These are phyloP conservation scores for Metschnikowia cubensis DNA, from an alignment of 805 yeast genomes.

Conservation along the genomic window DNA sequence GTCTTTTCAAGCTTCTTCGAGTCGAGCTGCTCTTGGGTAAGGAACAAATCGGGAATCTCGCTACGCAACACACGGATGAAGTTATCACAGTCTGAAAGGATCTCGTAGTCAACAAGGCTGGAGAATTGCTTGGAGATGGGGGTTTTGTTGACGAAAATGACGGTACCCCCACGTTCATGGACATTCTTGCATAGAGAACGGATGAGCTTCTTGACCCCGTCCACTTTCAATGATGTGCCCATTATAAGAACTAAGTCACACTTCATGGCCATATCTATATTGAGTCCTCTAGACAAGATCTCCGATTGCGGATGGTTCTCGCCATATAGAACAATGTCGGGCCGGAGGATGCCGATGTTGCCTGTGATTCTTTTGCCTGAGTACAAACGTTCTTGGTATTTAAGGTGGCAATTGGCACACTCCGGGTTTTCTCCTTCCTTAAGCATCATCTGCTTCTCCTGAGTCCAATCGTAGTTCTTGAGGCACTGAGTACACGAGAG, in stretches of 20 bases:
- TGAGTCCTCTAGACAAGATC: constrained; percentile 65
- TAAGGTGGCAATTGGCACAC: constrained; percentile 64
- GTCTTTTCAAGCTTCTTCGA: constrained; percentile 34
- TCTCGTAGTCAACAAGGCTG: constrained; percentile 70
- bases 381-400: constrained; percentile 51
- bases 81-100: constrained; percentile 74
- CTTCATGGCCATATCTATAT: constrained; percentile 55
- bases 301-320: constrained; percentile 91
- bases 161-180: constrained; percentile 76
- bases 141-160: constrained; percentile 71
- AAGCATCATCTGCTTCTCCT: constrained; percentile 43
- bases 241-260: constrained; percentile 83
- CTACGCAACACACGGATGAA: constrained; percentile 59
- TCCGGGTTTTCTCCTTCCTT: constrained; percentile 68
- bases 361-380: constrained; percentile 75
- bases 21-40: constrained; percentile 49
- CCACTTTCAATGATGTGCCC: constrained; percentile 91
- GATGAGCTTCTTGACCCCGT: constrained; percentile 81
- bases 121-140: constrained; percentile 64
- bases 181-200: constrained; percentile 62
- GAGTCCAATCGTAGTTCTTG: constrained; percentile 56
- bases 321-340: constrained; percentile 88
- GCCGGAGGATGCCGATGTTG: constrained; percentile 71
- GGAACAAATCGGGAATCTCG: constrained; percentile 60
- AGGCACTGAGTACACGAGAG: constrained; percentile 75